Percentiles rank a stretch among this genome's conserved stretches.
These are phyloP conservation scores for Tetrastigma voinierianum DNA, from an alignment of 164 flowering plant genomes.

Conservation along the genomic window DNA sequence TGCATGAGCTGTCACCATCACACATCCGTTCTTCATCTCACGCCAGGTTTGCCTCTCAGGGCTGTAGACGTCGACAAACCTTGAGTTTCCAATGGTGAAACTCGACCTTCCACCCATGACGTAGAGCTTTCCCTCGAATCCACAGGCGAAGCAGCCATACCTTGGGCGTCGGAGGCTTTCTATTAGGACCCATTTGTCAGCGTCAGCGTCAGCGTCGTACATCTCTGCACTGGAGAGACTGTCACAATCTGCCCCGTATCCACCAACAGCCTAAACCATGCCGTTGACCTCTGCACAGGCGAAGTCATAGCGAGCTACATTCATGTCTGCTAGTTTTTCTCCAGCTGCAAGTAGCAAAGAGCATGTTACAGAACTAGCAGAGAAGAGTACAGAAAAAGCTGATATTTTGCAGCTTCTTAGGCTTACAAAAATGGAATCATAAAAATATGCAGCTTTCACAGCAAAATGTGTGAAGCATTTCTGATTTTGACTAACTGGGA, in stretches of 20 bases:
- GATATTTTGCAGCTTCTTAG: no score
- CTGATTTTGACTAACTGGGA: no score
- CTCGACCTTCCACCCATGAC: slow-evolving; percentile 95
- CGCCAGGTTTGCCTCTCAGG: slow-evolving; percentile 68
- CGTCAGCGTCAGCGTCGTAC: slow-evolving; percentile 76
- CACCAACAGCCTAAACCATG: slow-evolving; percentile 79
- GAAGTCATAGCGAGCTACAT: slow-evolving; percentile 87
- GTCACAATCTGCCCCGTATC: slow-evolving; percentile 72
- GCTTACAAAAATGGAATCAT: no score
- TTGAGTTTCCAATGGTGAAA: slow-evolving; percentile 90
- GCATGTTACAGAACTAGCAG: background rate
- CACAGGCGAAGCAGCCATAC: slow-evolving; percentile 86
- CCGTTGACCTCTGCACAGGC: slow-evolving; percentile 91
- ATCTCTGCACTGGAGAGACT: slow-evolving; percentile 81
- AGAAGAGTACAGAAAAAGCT: background rate
- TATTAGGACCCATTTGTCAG: slow-evolving; percentile 65
- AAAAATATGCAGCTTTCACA: no score
- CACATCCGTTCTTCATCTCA: slow-evolving; percentile 91
- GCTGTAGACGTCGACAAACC: slow-evolving; percentile 73
- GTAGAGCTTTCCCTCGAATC: slow-evolving; percentile 79
- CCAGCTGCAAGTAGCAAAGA: slow-evolving; percentile 62
- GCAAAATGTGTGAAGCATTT: no score
- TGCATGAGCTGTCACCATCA: slow-evolving; percentile 96
- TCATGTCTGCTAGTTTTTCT: slow-evolving; percentile 67
- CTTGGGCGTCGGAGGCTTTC: slow-evolving; percentile 86